Percentiles rank a stretch among this genome's conserved stretches.
These are phyloP conservation scores for Hanseniaspora clermontiae DNA, from an alignment of 805 yeast species.

Conservation along the genomic window DNA sequence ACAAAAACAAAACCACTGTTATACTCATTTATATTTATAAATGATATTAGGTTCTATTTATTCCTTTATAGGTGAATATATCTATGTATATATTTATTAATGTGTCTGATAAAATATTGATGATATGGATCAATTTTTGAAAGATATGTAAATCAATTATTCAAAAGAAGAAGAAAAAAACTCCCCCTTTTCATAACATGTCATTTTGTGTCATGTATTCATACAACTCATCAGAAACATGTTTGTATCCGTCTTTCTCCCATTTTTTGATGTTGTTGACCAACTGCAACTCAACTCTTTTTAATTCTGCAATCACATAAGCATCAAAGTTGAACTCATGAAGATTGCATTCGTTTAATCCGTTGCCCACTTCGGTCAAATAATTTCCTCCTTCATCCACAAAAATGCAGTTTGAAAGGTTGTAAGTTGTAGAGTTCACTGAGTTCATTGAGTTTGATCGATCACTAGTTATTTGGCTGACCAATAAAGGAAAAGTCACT, in stretches of 20 bases:
- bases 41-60: neutral
- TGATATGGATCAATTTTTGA: neutral
- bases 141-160: neutral
- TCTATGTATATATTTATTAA: neutral
- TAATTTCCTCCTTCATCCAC: constrained; percentile 6
- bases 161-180: neutral
- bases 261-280: constrained; percentile 20
- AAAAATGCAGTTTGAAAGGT: neutral
- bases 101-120: neutral
- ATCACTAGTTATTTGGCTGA: neutral
- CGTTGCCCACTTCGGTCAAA: neutral
- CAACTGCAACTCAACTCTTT: constrained; percentile 14
- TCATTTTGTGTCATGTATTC: constrained; percentile 3
- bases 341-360: constrained; percentile 5
- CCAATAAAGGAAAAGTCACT: neutral
- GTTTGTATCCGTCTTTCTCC: constrained; percentile 24
- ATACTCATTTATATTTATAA: neutral
- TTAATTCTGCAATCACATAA: constrained; percentile 11
- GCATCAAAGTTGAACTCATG: constrained; percentile 6
- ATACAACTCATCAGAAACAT: constrained; percentile 29
- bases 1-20: neutral
- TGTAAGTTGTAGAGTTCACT: neutral
- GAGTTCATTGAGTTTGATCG: neutral
- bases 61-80: constrained; percentile 10
- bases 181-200: neutral